These are phyloP conservation scores for Microcyclospora pomicola DNA, from an alignment of 2,329 filamentous ascomycete species.

Conservation along the genomic window DNA sequence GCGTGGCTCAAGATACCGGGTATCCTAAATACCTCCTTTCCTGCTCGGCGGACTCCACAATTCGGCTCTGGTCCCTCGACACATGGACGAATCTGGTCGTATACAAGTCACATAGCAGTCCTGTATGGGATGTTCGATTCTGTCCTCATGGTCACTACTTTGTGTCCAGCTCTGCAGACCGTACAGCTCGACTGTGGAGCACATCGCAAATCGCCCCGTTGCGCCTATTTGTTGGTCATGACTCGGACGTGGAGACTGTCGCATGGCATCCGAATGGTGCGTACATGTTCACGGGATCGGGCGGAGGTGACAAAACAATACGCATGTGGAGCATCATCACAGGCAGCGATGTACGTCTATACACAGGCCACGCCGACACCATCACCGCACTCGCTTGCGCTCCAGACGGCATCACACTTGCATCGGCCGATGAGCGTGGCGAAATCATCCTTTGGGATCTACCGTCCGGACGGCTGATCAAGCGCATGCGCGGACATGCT, in stretches of 20 bases:
- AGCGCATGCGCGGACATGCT: constrained; percentile 85
- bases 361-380: constrained; percentile 80
- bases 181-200: constrained; percentile 79
- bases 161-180: constrained; percentile 72
- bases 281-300: constrained; percentile 82
- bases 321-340: constrained; percentile 94
- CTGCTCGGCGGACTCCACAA: constrained; percentile 70
- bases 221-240: constrained; percentile 80
- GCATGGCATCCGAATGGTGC: constrained; percentile 88
- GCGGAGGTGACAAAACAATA: constrained; percentile 68
- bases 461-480: constrained; percentile 69
- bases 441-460: constrained; percentile 94
- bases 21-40: constrained; percentile 70
- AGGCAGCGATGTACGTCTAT: constrained; percentile 76
- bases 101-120: constrained; percentile 84
- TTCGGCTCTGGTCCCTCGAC: constrained; percentile 87
- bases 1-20: constrained; percentile 29
- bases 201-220: constrained; percentile 85
- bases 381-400: constrained; percentile 75
- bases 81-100: constrained; percentile 85
- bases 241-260: constrained; percentile 82
- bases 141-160: constrained; percentile 95
- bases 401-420: constrained; percentile 78
- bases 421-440: constrained; percentile 75
- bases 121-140: constrained; percentile 80